Evolutionary conservation across 2,329 filamentous ascomycete species (phyloP).

Genomic region (Karstenula rhodostoma): DNA sequence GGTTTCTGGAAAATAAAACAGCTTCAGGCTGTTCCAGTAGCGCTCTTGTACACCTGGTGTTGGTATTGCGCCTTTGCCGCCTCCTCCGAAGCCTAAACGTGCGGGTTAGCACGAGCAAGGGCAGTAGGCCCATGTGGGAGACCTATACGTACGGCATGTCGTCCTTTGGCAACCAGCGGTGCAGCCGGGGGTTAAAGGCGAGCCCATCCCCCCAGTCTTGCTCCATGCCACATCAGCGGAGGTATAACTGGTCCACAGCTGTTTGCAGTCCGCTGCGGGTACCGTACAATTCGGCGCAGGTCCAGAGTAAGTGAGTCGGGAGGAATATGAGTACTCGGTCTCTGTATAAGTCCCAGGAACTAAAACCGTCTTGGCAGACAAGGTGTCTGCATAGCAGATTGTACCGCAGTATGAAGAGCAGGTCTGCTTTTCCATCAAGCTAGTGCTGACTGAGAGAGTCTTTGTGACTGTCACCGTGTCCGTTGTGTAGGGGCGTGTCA

Average conservation of each 20-base stretch:
- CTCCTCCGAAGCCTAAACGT: conserved; percentile 11
- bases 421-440: conserved; percentile 1
- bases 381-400: conserved; percentile 10
- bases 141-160: too few relatives aligned
- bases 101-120: too few relatives aligned
- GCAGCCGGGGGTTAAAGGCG: conserved; percentile 5
- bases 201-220: not conserved
- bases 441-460: not conserved
- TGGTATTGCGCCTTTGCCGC: conserved; percentile 2
- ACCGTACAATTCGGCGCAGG: conserved; percentile 10
- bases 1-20: conserved; percentile 9
- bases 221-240: not conserved
- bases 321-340: not conserved
- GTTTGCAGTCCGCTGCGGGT: conserved; percentile 2
- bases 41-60: conserved; percentile 7
- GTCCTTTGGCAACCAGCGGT: conserved; percentile 5
- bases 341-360: not conserved
- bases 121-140: too few relatives aligned
- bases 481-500: not conserved
- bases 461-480: not conserved
- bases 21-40: conserved; percentile 2
- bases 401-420: conserved; percentile 10
- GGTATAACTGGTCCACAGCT: conserved; percentile 5
- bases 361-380: not conserved
- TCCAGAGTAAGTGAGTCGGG: conserved; percentile 1